Evolutionary conservation across 352 stramenopile species (phyloP), one percentile per base, ranked within the genome.

Genomic region (Pythium phragmitis): DNA sequence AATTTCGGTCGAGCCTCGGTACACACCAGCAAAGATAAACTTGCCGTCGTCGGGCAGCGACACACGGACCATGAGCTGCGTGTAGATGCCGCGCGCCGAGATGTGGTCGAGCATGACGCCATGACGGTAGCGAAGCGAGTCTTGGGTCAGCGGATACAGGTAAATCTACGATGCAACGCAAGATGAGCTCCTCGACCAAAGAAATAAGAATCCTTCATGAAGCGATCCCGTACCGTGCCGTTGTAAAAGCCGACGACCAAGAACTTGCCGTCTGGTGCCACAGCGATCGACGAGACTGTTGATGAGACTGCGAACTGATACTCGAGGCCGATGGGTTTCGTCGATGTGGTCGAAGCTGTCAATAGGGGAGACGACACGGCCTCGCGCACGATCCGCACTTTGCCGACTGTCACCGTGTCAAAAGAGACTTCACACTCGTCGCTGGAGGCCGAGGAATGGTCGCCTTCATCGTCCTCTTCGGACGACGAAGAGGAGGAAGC

Each of bases 1-100:
- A 57, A 95, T 94, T 53, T 94, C 87, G n/a, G 83, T 95, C 17
- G 87, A 94, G 11, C 87, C 87, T 23, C 85, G 80, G 54, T 95
- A 94, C 0, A 95, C 85, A 3, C 87, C 87, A 4, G 87, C 87
- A 54, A 95, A 95, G 57, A 94, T 92, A 58, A 94, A 95, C 52
- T 84, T 87, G 49, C 85, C 84, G 52, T 94, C 81, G 3, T 89
- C 76, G 0, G 84, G 84, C 53, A 94, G 73, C 3, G 83, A 69
- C 5, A 94, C 84, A 9, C 82, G 85, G 42, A 94, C 79, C 72
- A 89, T 89, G 7, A 94, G 75, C 70, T 91, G 80, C 12, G 84
- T 94, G 63, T 93, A 92, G 77, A 94, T 89, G 53, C 80, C 84
- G 5, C 84, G 77, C 17, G 86, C 75, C 19, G 85, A 78, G 59